Evolutionary conservation across 2,329 filamentous ascomycete genomes (phyloP).

Genomic region (Cercospora beticola): DNA sequence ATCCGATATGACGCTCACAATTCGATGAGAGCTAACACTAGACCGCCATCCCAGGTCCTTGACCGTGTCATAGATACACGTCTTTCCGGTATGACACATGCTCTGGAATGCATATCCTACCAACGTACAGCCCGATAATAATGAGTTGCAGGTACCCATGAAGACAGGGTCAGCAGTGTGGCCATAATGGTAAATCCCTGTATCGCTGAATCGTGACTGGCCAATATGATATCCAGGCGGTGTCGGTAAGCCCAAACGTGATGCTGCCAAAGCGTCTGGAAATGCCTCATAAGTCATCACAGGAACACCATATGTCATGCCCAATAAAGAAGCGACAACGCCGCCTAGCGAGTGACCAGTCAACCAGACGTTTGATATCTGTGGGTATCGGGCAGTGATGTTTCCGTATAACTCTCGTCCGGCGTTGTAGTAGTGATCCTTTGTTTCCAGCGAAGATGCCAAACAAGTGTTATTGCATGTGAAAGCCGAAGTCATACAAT

Average conservation of each 20-base stretch:
- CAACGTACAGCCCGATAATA: constrained; percentile 82
- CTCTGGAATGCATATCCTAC: constrained; percentile 93
- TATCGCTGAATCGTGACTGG: constrained; percentile 66
- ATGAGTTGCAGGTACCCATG: constrained; percentile 89
- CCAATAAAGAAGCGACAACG: constrained; percentile 81
- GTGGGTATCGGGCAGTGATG: constrained; percentile 82
- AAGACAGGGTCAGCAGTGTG: constrained; percentile 95
- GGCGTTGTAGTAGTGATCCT: constrained; percentile 89
- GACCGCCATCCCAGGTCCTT: constrained; percentile 88
- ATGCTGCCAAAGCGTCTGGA: constrained; percentile 83
- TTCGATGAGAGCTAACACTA: constrained; percentile 86
- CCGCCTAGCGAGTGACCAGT: constrained; percentile 91
- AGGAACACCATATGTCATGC: constrained; percentile 85
- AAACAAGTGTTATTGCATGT: constrained; percentile 93
- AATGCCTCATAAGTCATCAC: constrained; percentile 89
- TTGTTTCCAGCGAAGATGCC: constrained; percentile 64
- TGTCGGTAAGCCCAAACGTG: constrained; percentile 77
- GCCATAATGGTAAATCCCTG: constrained; percentile 85
- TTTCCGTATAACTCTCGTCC: constrained; percentile 89
- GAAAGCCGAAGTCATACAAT: constrained; percentile 84
- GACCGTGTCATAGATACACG: constrained; percentile 91
- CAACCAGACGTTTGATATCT: constrained; percentile 76
- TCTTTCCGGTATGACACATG: constrained; percentile 79
- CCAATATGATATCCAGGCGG: constrained; percentile 75
- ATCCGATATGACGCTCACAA: constrained; percentile 71